phyloP scores from a whole-genome alignment of 192 early-diverging fungal genomes.

The Lunasporangiospora selenospora region DNA sequence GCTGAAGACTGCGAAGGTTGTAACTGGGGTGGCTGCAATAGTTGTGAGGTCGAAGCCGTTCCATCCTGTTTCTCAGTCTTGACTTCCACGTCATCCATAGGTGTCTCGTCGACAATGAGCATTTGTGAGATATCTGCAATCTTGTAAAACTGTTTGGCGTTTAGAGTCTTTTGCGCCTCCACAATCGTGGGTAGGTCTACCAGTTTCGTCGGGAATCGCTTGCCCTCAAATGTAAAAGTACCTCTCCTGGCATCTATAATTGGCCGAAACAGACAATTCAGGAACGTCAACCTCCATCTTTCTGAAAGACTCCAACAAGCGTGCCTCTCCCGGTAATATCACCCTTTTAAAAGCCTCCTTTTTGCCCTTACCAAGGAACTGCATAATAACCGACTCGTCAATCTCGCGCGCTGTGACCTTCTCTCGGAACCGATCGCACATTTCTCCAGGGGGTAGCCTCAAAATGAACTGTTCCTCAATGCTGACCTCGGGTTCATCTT shows the following conservation, averaged over 20 bases:
- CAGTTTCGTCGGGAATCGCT: conserved; percentile 67
- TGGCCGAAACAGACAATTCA: too few species aligned
- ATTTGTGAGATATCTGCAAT: conserved; percentile 87
- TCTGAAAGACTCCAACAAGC: too few species aligned
- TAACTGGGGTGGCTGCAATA: conserved; percentile 12
- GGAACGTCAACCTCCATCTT: too few species aligned
- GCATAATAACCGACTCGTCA: conserved; percentile 57
- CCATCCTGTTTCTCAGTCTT: too few species aligned
- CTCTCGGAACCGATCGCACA: conserved; percentile 58
- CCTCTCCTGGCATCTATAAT: conserved; percentile 64
- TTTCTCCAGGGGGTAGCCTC: conserved; percentile 63
- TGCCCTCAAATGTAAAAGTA: conserved; percentile 59
- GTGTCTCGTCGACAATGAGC: conserved; percentile 18
- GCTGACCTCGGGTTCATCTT: conserved; percentile 71
- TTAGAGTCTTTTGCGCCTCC: conserved; percentile 86
- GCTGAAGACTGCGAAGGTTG: not conserved
- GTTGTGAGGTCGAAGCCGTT: too few species aligned
- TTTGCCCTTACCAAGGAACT: conserved; percentile 24
- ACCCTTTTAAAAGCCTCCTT: too few species aligned
- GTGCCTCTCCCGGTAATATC: too few species aligned
- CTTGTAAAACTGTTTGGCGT: conserved; percentile 88
- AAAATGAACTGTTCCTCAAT: conserved; percentile 87
- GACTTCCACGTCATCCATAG: conserved; percentile 2
- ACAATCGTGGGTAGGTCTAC: conserved; percentile 87
- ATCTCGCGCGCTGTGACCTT: conserved; percentile 50